Evolutionary conservation across 495 filamentous ascomycete genomes (phyloP).

Genomic region (Immersiella caudata): DNA sequence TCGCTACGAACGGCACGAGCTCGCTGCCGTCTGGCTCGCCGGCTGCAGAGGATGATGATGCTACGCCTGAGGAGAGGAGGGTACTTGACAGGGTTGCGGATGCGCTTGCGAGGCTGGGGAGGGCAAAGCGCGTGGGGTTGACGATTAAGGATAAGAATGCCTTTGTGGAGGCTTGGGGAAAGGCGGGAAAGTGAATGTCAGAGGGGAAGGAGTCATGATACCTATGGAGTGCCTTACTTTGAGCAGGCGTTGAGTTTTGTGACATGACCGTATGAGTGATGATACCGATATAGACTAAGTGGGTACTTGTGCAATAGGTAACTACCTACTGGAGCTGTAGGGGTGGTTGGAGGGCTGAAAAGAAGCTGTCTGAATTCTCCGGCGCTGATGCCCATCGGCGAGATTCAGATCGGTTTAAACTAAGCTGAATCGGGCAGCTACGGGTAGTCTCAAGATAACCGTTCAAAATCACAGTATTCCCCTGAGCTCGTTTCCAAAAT

Average conservation of each 20-base stretch:
- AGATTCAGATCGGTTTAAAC: too few species aligned
- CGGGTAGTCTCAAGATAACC: too few species aligned
- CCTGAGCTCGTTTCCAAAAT: background rate
- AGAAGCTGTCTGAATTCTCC: too few species aligned
- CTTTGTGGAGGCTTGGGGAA: conserved; percentile 68
- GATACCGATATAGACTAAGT: conserved; percentile 11
- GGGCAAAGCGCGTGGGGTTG: conserved; percentile 88
- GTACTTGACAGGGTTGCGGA: conserved; percentile 78
- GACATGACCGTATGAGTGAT: background rate
- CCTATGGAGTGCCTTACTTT: background rate
- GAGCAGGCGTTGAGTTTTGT: background rate
- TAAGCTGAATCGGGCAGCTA: too few species aligned
- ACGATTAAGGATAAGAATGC: conserved; percentile 78
- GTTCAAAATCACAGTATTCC: background rate
- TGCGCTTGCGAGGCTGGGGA: conserved; percentile 81
- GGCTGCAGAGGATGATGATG: conserved; percentile 39
- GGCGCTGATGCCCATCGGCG: too few species aligned
- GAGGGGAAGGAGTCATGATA: too few species aligned
- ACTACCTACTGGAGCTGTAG: too few species aligned
- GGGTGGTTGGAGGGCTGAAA: too few species aligned
- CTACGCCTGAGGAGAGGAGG: conserved; percentile 59
- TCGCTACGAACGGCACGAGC: conserved; percentile 31
- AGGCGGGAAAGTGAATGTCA: conserved; percentile 28
- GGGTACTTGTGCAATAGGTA: background rate
- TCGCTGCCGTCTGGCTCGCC: conserved; percentile 12